A percentile compares a stretch with the other conserved stretches of the same genome.
Evolutionary conservation across 148 eudicot species (phyloP).

Genomic region (Nyssa sinensis): DNA sequence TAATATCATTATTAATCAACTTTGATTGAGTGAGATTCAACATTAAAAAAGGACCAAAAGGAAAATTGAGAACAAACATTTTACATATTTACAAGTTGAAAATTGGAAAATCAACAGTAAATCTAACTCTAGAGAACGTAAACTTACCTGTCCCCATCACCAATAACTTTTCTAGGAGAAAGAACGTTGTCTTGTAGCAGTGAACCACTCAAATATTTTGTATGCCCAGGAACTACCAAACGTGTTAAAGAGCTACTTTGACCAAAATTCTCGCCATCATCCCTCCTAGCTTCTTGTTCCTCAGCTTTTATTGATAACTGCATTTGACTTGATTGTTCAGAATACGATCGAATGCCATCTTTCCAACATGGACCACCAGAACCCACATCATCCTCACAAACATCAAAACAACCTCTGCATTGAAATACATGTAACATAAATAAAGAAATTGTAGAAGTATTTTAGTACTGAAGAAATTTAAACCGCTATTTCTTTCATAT

Average conservation of each 20-base stretch:
- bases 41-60: neutral
- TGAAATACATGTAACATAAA: conserved; percentile 8
- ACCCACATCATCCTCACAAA: conserved; percentile 55
- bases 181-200: conserved; percentile 48
- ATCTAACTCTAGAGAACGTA: conserved; percentile 7
- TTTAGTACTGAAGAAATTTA: neutral
- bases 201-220: conserved; percentile 59
- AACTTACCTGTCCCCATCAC: conserved; percentile 64
- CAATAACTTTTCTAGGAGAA: conserved; percentile 43
- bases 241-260: conserved; percentile 43
- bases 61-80: neutral
- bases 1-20: too few species aligned
- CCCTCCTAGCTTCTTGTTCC: conserved; percentile 36
- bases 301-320: conserved; percentile 33
- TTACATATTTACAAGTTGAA: neutral
- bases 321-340: conserved; percentile 33
- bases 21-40: neutral
- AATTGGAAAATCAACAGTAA: neutral
- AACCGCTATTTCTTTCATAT: too few species aligned
- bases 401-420: conserved; percentile 88
- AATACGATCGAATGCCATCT: conserved; percentile 36
- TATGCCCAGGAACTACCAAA: conserved; percentile 34
- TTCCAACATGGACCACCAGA: conserved; percentile 36
- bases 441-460: neutral
- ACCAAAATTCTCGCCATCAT: conserved; percentile 35